phyloP scores from a whole-genome alignment of 257 asterid species.

The Dorcoceras hygrometricum region DNA sequence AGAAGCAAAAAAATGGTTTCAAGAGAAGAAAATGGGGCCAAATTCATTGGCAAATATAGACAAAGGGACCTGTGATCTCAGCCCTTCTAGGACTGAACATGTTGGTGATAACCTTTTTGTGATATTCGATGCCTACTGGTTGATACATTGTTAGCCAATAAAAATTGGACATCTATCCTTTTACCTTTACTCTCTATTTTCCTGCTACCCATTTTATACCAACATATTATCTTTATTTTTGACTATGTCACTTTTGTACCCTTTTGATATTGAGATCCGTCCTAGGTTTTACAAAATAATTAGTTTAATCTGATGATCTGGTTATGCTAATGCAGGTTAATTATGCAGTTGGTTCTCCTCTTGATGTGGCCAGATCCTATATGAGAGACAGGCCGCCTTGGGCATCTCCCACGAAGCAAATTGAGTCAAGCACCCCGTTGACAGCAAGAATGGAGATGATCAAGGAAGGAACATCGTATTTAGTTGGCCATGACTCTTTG shows the following conservation, averaged over 20 bases:
- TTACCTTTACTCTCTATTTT: background rate
- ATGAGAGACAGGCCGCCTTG: slow-evolving; percentile 74
- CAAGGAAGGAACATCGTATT: slow-evolving; percentile 42
- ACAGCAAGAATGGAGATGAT: slow-evolving; percentile 41
- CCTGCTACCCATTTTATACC: slow-evolving; percentile 2
- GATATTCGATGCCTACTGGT: slow-evolving; percentile 1
- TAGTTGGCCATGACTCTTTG: slow-evolving; percentile 42
- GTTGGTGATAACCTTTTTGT: slow-evolving; percentile 35
- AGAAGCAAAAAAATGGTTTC: slow-evolving; percentile 79
- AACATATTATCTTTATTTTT: slow-evolving; percentile 7
- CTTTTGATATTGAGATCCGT: slow-evolving; percentile 9
- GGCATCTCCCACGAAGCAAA: slow-evolving; percentile 57
- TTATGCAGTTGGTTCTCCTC: slow-evolving; percentile 62
- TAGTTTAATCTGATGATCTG: slow-evolving; percentile 21
- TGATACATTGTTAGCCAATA: background rate
- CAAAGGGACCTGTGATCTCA: slow-evolving; percentile 32
- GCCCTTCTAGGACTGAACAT: slow-evolving; percentile 30
- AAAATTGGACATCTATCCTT: slow-evolving; percentile 13
- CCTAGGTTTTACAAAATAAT: slow-evolving; percentile 18
- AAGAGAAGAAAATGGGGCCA: slow-evolving; percentile 56
- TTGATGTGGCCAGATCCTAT: slow-evolving; percentile 68
- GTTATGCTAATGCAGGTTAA: slow-evolving; percentile 42
- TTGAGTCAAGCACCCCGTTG: slow-evolving; percentile 51
- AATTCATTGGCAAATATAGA: slow-evolving; percentile 43
- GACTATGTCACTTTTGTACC: slow-evolving; percentile 9